Evolutionary conservation across 1,139 yeast species (phyloP), one percentile per base, ranked within the genome.

Genomic region (Hemisphaericaspora lyxosophila): DNA sequence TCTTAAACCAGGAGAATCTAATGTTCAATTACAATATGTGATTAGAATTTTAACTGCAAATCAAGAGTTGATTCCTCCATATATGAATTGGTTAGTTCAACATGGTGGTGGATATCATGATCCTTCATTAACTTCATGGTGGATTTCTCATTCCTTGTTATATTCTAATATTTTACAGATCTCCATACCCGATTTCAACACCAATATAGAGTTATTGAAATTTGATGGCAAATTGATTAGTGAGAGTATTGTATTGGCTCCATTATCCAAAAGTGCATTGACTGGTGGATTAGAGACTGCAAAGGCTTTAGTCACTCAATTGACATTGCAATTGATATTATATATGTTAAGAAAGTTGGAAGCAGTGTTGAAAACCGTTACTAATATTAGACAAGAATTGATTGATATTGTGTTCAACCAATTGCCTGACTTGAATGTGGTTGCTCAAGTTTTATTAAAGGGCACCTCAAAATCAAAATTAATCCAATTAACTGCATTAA

Each of bases 1-100:
- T 18, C 67, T 90, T 47, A 87, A 85, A 52, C 95, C 97, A 0
- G 84, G 92, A 87, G 90, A 85, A 46, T 82, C 85, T 45, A 72
- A 72, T 13, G 48, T 63, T 24, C 95, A 88, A 49, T 66, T 82
- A 41, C 73, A 74, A 26, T 67, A 85, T 19, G 75, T 75, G 1
- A 53, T 78, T 7, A 57, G 63, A n/a, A 72, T 85, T 13, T 62
- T 90, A 31, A 45, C 60, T 2, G 53, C 66, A 24, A 70, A 79
- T 33, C 84, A 87, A 1, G 97, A 89, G 52, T 67, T 92, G 26
- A 72, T 87, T 1, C 79, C 89, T 1, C 86, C 90, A 1, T 90
- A 85, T 47, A 70, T 80, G 57, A 69, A 76, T 35, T 74, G 80
- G 60, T 54, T 81, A 20, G 71, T 76, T 3, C 62, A 67, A 22